Base-by-base conservation (phyloP, 2,329 filamentous ascomycete genomes). In the Aspergillus piperis region DNA sequence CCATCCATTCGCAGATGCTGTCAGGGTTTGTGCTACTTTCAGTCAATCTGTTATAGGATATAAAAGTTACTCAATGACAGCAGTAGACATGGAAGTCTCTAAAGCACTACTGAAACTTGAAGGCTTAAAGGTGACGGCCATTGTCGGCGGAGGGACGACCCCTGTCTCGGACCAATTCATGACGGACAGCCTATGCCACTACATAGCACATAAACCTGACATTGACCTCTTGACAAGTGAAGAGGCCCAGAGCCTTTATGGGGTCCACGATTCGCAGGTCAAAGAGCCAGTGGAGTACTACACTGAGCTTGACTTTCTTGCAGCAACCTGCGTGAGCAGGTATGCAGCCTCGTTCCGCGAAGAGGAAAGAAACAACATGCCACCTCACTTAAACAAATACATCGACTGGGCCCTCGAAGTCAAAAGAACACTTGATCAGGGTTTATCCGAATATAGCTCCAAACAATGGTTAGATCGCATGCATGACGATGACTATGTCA, bases 301-400 rank as follows among this genome's bases (percentile, higher is more conserved):
- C n/a, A 52, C 27, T 11, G 57, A 58, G 15, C 36, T 58, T 19
- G 57, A 58, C 13, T 58, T 58, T 25, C 49, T 58, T n/a, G 50
- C 41, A 8, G 32, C 41, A 13, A 30, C 27, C 4, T 54, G 17
- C 10, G 23, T 58, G 10, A 32, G 21, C 27, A 53, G 27, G 38
- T 52, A 44, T 19, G 48, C 42, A 8, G 19, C 13, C 13, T 44
- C 39, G 11, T 19, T 48, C 5, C 8, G 8, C 23, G 57, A 54
- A 13, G n/a, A 52, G 10, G 50, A 58, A 7, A 48, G 27, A 6
- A 17, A 27, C 17, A n/a, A 0, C 5, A 25, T 55, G 2, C 39
- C 52, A 6, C 10, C n/a, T 11, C 41, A 47, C 23, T n/a, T n/a
- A 6, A 44, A 30, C 23, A 15, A 15, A 8, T 55, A 55, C 53